Evolutionary conservation across 2,329 filamentous ascomycete genomes (phyloP).

Genomic region (Verticillium nubilum): DNA sequence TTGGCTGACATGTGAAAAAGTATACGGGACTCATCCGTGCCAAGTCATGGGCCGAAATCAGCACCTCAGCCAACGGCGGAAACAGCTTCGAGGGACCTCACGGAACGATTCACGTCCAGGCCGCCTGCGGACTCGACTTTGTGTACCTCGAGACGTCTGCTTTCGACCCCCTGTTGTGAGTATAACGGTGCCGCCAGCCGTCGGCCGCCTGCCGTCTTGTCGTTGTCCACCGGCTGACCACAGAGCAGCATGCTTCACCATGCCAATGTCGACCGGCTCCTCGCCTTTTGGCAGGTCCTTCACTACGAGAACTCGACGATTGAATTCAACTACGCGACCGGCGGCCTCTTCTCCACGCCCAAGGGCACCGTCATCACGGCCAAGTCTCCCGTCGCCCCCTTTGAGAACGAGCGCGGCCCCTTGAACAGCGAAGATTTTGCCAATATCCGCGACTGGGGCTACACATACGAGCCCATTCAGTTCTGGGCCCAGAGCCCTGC

Average conservation of each 20-base stretch:
- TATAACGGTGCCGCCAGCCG: background rate
- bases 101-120: constrained; percentile 32
- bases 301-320: constrained; percentile 30
- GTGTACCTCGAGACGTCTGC: constrained; percentile 31
- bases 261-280: constrained; percentile 59
- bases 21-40: constrained; percentile 35
- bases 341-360: constrained; percentile 34
- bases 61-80: constrained; percentile 28
- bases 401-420: constrained; percentile 34
- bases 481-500: constrained; percentile 50
- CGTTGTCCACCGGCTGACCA: background rate
- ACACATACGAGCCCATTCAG: constrained; percentile 34
- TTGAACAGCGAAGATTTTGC: constrained; percentile 34
- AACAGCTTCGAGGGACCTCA: constrained; percentile 39
- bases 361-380: constrained; percentile 32
- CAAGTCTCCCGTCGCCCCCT: constrained; percentile 43
- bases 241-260: constrained; percentile 41
- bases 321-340: constrained; percentile 24
- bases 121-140: constrained; percentile 30
- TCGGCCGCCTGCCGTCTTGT: background rate
- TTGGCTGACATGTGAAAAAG: constrained; percentile 16
- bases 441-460: constrained; percentile 28
- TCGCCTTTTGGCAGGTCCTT: constrained; percentile 48
- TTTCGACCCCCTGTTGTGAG: constrained; percentile 43
- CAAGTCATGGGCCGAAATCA: constrained; percentile 32